Conservation (phyloP, 345 rosid species). For the Syzygium aromaticum region DNA sequence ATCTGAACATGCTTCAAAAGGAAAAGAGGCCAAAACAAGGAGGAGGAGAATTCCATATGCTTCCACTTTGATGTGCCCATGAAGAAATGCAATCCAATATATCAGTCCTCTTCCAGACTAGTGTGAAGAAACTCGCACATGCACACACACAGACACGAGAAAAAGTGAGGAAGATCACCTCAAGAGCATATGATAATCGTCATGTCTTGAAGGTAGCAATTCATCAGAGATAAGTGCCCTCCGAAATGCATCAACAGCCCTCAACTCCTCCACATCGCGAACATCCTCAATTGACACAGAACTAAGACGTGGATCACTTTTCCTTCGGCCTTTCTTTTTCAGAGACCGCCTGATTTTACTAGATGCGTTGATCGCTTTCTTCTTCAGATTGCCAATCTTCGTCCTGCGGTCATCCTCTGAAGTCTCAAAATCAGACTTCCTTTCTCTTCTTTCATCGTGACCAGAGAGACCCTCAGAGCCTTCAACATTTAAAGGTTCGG, state of each 20-base stretch:
- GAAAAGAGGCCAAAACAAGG: not conserved
- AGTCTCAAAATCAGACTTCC: conserved; percentile 68
- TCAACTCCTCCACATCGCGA: conserved; percentile 64
- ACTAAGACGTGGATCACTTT: conserved; percentile 23
- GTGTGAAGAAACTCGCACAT: not conserved
- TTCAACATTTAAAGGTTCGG: conserved; percentile 4
- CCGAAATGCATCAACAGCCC: conserved; percentile 62
- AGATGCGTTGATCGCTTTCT: conserved; percentile 80
- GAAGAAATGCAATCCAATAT: not conserved
- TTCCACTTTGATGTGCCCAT: not conserved
- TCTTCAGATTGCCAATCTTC: conserved; percentile 66
- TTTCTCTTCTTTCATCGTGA: conserved; percentile 55
- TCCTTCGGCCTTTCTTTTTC: conserved; percentile 50
- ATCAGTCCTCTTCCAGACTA: not conserved
- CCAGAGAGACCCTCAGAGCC: conserved; percentile 66
- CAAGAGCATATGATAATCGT: conserved; percentile 68
- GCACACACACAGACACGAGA: not conserved
- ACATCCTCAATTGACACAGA: conserved; percentile 68
- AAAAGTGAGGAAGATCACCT: conserved; percentile 32
- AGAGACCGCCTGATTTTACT: conserved; percentile 62
- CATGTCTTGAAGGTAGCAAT: conserved; percentile 56
- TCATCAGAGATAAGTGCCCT: conserved; percentile 43
- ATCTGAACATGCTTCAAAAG: not conserved
- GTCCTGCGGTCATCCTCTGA: conserved; percentile 83
- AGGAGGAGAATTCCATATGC: not conserved